Percentiles rank a stretch among this genome's conserved stretches.
phyloP scores from a whole-genome alignment of 108 stramenopile species.

The Pinguiococcus pyrenoidosus region DNA sequence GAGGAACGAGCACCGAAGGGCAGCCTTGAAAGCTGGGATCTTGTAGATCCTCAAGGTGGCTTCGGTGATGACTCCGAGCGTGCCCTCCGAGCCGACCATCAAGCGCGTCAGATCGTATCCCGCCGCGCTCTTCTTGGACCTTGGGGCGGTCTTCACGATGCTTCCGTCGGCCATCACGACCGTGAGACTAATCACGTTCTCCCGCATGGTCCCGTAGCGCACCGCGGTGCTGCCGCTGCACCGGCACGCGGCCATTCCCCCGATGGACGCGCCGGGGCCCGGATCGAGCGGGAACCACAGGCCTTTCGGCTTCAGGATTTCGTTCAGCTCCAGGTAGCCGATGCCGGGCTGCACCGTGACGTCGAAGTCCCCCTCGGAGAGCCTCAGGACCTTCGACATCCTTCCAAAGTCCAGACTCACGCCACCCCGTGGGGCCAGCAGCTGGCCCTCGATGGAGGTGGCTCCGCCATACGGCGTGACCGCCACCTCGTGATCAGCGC shows the following conservation, averaged over 20 bases:
- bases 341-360: slow-evolving; percentile 40
- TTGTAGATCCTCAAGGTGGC: slow-evolving; percentile 66
- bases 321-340: slow-evolving; percentile 29
- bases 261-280: slow-evolving; percentile 82
- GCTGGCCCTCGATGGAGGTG: slow-evolving; percentile 82
- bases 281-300: slow-evolving; percentile 86
- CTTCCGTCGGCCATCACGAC: slow-evolving; percentile 59
- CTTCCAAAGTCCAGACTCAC: slow-evolving; percentile 27
- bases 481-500: slow-evolving; percentile 47
- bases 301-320: slow-evolving; percentile 46
- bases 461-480: slow-evolving; percentile 84
- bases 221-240: slow-evolving; percentile 86
- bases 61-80: slow-evolving; percentile 63
- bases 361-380: slow-evolving; percentile 33
- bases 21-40: slow-evolving; percentile 11
- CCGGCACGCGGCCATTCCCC: slow-evolving; percentile 69
- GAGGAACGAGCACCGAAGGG: slow-evolving; percentile 17
- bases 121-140: slow-evolving; percentile 29
- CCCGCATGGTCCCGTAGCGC: slow-evolving; percentile 84
- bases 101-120: slow-evolving; percentile 76
- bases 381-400: slow-evolving; percentile 26
- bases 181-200: slow-evolving; percentile 65
- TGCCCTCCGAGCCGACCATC: slow-evolving; percentile 71
- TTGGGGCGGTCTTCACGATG: slow-evolving; percentile 28
- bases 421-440: slow-evolving; percentile 17